Evolutionary conservation across 148 eudicot genomes (phyloP).

Genomic region (Rhododendron simsii): DNA sequence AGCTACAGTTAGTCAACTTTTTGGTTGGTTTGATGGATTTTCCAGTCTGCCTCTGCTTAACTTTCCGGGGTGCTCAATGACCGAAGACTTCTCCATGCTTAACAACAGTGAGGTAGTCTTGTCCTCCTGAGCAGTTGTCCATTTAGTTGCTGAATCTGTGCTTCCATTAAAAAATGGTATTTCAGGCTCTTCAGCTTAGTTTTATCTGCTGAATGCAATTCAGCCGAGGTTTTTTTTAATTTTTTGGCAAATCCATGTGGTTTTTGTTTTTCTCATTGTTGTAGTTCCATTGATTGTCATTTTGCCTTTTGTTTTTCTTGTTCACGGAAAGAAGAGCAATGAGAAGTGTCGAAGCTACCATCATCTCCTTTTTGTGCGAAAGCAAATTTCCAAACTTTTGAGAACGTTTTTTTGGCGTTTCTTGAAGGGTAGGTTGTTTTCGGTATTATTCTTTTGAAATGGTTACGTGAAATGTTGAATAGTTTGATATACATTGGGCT

Average conservation of each 20-base stretch:
- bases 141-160: constrained; percentile 43
- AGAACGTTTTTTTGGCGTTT: no score
- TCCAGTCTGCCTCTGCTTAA: constrained; percentile 42
- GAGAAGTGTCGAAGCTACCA: not conserved
- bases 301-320: not conserved
- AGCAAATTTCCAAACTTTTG: no score
- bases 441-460: no score
- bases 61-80: constrained; percentile 25
- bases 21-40: constrained; percentile 36
- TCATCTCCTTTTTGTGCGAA: no score
- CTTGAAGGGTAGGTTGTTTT: no score
- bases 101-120: constrained; percentile 38
- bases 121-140: constrained; percentile 41
- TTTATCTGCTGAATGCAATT: not conserved
- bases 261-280: not conserved
- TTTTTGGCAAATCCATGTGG: not conserved
- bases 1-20: constrained; percentile 24
- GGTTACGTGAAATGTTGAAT: no score
- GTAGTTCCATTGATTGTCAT: not conserved
- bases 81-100: constrained; percentile 30
- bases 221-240: not conserved
- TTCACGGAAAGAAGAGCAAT: not conserved
- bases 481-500: no score
- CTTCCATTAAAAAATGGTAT: not conserved
- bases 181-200: not conserved